phyloP scores from a whole-genome alignment of 2,329 filamentous ascomycete species.

The Aphanocladium album region DNA sequence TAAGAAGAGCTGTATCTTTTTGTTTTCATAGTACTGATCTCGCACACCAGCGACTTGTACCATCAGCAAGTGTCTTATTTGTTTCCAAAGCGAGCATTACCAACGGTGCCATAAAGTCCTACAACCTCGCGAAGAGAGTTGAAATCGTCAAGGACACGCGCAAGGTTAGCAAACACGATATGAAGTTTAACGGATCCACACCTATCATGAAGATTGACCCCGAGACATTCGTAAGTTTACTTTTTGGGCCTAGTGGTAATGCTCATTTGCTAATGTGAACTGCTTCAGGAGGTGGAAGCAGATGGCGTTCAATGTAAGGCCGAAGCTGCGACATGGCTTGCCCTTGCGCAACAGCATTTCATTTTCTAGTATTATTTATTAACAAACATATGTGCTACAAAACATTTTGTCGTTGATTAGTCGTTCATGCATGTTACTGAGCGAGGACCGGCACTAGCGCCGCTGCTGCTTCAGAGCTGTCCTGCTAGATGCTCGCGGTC shows the following conservation, averaged over 20 bases:
- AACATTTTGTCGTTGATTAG: too few relatives aligned
- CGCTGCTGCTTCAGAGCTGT: too few relatives aligned
- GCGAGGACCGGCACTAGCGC: too few relatives aligned
- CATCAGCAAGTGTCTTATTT: constrained; percentile 71
- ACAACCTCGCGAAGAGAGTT: constrained; percentile 72
- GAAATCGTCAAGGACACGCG: constrained; percentile 76
- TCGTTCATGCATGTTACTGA: too few relatives aligned
- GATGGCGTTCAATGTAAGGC: constrained; percentile 4
- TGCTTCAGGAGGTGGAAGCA: background rate
- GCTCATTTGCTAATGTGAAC: background rate
- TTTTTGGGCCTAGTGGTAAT: background rate
- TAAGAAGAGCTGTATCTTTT: background rate
- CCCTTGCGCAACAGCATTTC: constrained; percentile 10
- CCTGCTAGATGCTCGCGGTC: too few relatives aligned
- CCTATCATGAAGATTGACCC: constrained; percentile 89
- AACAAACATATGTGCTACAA: background rate
- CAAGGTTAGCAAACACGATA: constrained; percentile 72
- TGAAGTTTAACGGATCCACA: constrained; percentile 82
- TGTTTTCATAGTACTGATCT: background rate
- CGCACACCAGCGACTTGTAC: constrained; percentile 48
- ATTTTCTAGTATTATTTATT: background rate
- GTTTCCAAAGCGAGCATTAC: constrained; percentile 70
- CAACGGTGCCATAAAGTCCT: constrained; percentile 61
- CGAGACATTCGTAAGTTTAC: constrained; percentile 45
- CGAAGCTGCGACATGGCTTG: background rate